Evolutionary conservation across 352 stramenopile genomes (phyloP).

Genomic region (Phytophthora fragariae): DNA sequence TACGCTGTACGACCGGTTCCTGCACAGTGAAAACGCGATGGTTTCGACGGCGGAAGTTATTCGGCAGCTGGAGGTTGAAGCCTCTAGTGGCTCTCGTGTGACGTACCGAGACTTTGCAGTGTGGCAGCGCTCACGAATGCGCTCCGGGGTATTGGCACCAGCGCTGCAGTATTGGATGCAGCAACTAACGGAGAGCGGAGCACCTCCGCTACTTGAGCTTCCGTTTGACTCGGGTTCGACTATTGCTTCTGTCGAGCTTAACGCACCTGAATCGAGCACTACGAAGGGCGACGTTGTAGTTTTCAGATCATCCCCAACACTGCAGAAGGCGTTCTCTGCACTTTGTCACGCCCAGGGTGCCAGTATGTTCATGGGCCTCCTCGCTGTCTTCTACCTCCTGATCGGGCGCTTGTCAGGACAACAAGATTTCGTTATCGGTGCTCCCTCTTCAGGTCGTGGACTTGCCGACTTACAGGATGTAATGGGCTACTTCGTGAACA

Average conservation of each 20-base stretch:
- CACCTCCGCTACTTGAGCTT: constrained; percentile 45
- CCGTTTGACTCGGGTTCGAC: constrained; percentile 39
- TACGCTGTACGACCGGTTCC: constrained; percentile 33
- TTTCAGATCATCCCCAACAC: constrained; percentile 41
- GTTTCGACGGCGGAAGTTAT: background rate
- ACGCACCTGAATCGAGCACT: background rate
- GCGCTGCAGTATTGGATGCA: constrained; percentile 61
- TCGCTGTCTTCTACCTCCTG: constrained; percentile 58
- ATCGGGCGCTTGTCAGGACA: constrained; percentile 47
- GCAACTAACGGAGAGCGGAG: constrained; percentile 33
- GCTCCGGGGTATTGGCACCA: constrained; percentile 41
- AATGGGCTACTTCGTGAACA: constrained; percentile 73
- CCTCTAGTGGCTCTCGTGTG: constrained; percentile 14
- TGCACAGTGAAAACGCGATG: background rate
- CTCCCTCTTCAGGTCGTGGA: constrained; percentile 45
- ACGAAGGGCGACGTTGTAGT: constrained; percentile 36
- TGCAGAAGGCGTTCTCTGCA: constrained; percentile 39
- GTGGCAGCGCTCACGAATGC: constrained; percentile 51
- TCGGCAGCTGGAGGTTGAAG: constrained; percentile 12
- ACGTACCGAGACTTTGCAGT: constrained; percentile 60
- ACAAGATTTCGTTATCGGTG: constrained; percentile 59
- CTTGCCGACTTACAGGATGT: constrained; percentile 37
- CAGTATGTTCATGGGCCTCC: constrained; percentile 58
- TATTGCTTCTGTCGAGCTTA: constrained; percentile 1
- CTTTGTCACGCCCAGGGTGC: constrained; percentile 47